Conservation (phyloP, 768 basidiomycete species). For the Amanita rubescens region DNA sequence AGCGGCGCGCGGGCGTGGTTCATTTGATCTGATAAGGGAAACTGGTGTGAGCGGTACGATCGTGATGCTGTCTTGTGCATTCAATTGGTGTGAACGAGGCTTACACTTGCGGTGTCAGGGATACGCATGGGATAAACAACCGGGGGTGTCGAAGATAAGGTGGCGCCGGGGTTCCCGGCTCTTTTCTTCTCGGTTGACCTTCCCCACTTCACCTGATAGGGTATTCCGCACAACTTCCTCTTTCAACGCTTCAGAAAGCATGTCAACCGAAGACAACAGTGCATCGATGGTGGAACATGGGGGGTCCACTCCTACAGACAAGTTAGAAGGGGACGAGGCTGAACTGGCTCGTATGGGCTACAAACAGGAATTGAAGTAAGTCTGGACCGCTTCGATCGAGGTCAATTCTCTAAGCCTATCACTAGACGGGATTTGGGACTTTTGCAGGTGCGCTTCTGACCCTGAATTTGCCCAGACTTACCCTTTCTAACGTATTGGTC, state of each 20-base stretch:
- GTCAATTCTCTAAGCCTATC: neutral
- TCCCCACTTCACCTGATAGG: neutral
- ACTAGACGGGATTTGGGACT: constrained; percentile 56
- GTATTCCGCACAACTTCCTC: neutral
- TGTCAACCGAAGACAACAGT: neutral
- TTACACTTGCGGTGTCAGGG: too few species aligned
- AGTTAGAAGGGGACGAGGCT: constrained; percentile 15
- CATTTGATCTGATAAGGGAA: too few species aligned
- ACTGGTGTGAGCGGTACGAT: too few species aligned
- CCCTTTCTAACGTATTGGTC: neutral
- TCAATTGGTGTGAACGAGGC: too few species aligned
- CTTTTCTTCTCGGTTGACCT: neutral
- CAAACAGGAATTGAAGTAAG: constrained; percentile 18
- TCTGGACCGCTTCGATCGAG: neutral
- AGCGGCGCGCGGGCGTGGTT: too few species aligned
- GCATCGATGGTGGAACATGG: neutral
- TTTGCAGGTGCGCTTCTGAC: constrained; percentile 40
- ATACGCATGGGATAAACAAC: neutral
- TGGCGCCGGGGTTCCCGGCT: neutral
- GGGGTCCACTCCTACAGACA: neutral
- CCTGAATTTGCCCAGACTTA: neutral
- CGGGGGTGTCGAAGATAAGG: neutral
- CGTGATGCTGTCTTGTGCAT: too few species aligned
- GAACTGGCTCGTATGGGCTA: constrained; percentile 20
- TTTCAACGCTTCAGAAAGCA: neutral